Percentiles rank a stretch among this genome's conserved stretches.
phyloP scores from a whole-genome alignment of 2,329 filamentous ascomycete genomes.

The Chaetomium strumarium region DNA sequence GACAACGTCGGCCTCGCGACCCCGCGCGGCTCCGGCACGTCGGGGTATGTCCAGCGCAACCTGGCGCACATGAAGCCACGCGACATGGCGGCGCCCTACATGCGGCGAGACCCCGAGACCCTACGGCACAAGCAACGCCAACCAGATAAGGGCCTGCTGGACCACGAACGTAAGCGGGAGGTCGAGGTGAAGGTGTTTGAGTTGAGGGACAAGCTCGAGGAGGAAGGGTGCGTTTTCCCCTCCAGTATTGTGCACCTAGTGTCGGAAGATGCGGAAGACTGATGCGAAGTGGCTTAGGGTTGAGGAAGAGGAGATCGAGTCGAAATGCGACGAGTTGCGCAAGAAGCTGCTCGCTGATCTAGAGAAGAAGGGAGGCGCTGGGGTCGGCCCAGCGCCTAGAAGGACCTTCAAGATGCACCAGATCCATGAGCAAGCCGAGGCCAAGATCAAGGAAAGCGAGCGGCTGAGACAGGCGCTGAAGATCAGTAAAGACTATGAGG shows the following conservation, averaged over 20 bases:
- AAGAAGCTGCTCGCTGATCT: slow-evolving; percentile 55
- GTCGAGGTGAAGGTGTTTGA: slow-evolving; percentile 94
- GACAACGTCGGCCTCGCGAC: slow-evolving; percentile 96
- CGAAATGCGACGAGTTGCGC: slow-evolving; percentile 60
- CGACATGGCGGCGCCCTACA: slow-evolving; percentile 73
- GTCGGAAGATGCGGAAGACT: not conserved
- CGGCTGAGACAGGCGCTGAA: slow-evolving; percentile 78
- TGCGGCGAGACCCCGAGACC: slow-evolving; percentile 59
- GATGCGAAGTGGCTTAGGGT: slow-evolving; percentile 41
- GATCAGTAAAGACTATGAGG: slow-evolving; percentile 78
- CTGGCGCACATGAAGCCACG: slow-evolving; percentile 81
- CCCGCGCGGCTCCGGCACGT: slow-evolving; percentile 90
- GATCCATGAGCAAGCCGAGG: slow-evolving; percentile 91
- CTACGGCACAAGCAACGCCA: slow-evolving; percentile 72
- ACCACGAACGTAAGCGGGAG: slow-evolving; percentile 86
- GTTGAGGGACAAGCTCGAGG: slow-evolving; percentile 83
- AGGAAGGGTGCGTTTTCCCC: slow-evolving; percentile 62
- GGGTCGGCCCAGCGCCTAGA: slow-evolving; percentile 31
- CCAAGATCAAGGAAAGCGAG: slow-evolving; percentile 95
- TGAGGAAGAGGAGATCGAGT: slow-evolving; percentile 88
- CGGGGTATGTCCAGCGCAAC: slow-evolving; percentile 96
- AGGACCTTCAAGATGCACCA: slow-evolving; percentile 78
- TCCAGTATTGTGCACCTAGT: not conserved
- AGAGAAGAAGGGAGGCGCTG: slow-evolving; percentile 33
- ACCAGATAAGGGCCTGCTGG: slow-evolving; percentile 86